Percentiles rank a stretch among this genome's conserved stretches.
phyloP scores from a whole-genome alignment of 306 rosid species.

The Vicia faba region DNA sequence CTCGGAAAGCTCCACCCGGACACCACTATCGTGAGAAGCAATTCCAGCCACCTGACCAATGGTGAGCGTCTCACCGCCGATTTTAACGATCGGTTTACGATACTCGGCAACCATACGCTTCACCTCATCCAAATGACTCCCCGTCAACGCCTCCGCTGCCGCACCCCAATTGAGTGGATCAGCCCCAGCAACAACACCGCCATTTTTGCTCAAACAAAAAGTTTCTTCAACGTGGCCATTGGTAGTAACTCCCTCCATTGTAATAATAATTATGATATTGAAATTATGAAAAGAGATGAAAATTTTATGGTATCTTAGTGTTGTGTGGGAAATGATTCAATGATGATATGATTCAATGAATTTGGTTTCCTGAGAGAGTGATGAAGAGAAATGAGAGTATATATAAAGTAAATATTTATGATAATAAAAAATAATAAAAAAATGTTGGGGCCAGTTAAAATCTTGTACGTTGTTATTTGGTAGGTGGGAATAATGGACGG shows the following conservation, averaged over 20 bases:
- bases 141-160: conserved; percentile 61
- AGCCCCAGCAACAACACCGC: too few relatives aligned
- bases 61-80: conserved; percentile 74
- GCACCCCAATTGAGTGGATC: conserved; percentile 79
- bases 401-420: conserved; percentile 32
- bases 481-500: conserved; percentile 64
- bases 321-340: not conserved
- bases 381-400: conserved; percentile 37
- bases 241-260: conserved; percentile 43
- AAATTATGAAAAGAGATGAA: conserved; percentile 26
- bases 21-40: conserved; percentile 49
- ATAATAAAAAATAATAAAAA: not conserved
- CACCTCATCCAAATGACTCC: conserved; percentile 86
- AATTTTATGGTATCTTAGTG: not conserved
- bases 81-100: conserved; percentile 56
- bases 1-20: conserved; percentile 68
- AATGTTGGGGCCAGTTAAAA: not conserved
- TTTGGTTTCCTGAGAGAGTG: conserved; percentile 37
- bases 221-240: conserved; percentile 32
- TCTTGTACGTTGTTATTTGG: conserved; percentile 41
- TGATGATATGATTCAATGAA: not conserved
- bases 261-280: not conserved
- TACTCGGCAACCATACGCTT: conserved; percentile 88
- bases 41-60: conserved; percentile 81
- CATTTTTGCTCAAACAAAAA: conserved; percentile 38